Conservation (phyloP, 2,329 filamentous ascomycete genomes). For the Aspergillus sclerotialis region DNA sequence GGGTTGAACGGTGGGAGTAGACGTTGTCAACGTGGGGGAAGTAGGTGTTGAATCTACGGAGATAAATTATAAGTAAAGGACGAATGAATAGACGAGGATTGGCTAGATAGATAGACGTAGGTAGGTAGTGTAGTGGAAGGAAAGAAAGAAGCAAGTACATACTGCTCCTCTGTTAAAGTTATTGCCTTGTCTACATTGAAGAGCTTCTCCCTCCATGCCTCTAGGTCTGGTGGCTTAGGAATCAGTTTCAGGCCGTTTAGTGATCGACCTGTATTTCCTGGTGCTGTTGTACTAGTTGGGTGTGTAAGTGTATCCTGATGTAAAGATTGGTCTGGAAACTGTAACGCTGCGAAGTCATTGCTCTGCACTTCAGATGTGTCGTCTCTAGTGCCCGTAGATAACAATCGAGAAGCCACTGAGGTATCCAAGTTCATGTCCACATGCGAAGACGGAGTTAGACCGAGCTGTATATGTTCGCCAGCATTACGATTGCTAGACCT, state of each 20-base stretch:
- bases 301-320: too few species aligned
- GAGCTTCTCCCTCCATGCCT: conserved; percentile 62
- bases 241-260: conserved; percentile 46
- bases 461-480: conserved; percentile 3
- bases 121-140: too few species aligned
- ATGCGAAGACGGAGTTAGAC: too few species aligned
- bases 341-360: conserved; percentile 15
- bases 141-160: conserved; percentile 22
- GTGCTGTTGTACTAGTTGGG: conserved; percentile 12
- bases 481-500: conserved; percentile 2
- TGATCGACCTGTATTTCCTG: conserved; percentile 15
- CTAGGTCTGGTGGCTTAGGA: conserved; percentile 59
- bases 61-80: too few species aligned
- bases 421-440: too few species aligned
- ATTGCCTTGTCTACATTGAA: conserved; percentile 71
- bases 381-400: conserved; percentile 1
- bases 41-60: conserved; percentile 65
- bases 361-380: conserved; percentile 7
- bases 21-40: conserved; percentile 80
- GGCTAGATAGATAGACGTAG: too few species aligned
- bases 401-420: conserved; percentile 2
- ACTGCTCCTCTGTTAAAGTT: conserved; percentile 67
- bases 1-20: conserved; percentile 76
- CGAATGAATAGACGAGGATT: too few species aligned
- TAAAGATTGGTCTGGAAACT: conserved; percentile 9